Evolutionary conservation across 2,329 filamentous ascomycete species (phyloP).

Genomic region (Fusarium newnesense): DNA sequence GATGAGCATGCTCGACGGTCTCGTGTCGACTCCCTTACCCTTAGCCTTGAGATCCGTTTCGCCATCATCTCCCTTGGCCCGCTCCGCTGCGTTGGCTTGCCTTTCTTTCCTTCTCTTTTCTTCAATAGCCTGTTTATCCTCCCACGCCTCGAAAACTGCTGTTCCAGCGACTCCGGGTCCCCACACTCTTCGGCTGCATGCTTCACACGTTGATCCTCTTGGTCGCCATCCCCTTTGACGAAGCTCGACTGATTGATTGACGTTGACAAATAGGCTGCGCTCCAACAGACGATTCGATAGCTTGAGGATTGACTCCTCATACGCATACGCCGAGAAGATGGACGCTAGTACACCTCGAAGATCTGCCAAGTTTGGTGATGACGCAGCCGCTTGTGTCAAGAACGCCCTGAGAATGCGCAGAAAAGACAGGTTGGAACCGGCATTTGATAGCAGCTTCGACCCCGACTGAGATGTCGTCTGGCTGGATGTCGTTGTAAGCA

Average conservation of each 20-base stretch:
- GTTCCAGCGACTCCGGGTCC: constrained; percentile 81
- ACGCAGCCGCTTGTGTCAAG: constrained; percentile 80
- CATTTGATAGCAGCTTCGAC: constrained; percentile 50
- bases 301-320: constrained; percentile 88
- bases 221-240: constrained; percentile 91
- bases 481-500: constrained; percentile 79
- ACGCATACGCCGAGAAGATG: constrained; percentile 94
- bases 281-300: constrained; percentile 89
- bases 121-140: constrained; percentile 66
- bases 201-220: constrained; percentile 85
- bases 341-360: constrained; percentile 85
- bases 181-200: constrained; percentile 85
- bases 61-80: constrained; percentile 51
- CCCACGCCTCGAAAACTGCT: constrained; percentile 84
- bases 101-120: constrained; percentile 57
- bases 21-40: constrained; percentile 55
- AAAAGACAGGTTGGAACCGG: constrained; percentile 77
- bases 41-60: constrained; percentile 52
- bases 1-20: constrained; percentile 55
- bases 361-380: constrained; percentile 87
- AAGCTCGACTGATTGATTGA: constrained; percentile 77
- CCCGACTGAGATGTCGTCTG: constrained; percentile 49
- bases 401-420: constrained; percentile 90
- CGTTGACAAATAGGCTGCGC: constrained; percentile 86
- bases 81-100: constrained; percentile 51